Evolutionary conservation across 2,329 filamentous ascomycete species (phyloP).

Genomic region (Geosmithia putterillii): DNA sequence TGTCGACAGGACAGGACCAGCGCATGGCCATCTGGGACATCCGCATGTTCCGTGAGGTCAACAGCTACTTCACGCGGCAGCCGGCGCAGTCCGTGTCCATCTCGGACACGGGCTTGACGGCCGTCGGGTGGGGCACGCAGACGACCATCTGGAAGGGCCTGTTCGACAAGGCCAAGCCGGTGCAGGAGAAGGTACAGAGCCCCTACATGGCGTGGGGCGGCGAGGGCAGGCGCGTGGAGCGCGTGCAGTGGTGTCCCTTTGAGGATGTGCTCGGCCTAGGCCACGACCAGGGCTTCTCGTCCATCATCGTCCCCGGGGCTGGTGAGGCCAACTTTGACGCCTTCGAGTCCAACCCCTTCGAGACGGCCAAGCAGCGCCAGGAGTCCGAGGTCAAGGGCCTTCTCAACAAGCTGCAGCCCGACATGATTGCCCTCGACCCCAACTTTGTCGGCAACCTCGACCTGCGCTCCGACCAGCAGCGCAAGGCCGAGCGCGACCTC

Average conservation of each 20-base stretch:
- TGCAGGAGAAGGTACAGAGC: slow-evolving; percentile 69
- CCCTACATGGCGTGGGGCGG: slow-evolving; percentile 93
- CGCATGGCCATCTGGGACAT: slow-evolving; percentile 96
- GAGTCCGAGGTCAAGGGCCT: slow-evolving; percentile 82
- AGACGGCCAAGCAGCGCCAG: slow-evolving; percentile 83
- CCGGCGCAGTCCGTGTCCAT: slow-evolving; percentile 78
- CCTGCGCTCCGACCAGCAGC: slow-evolving; percentile 64
- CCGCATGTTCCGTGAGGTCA: slow-evolving; percentile 84
- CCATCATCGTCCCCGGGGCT: slow-evolving; percentile 83
- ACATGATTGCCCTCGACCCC: slow-evolving; percentile 93
- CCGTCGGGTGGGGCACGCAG: slow-evolving; percentile 83
- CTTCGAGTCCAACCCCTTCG: slow-evolving; percentile 88
- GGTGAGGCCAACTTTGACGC: slow-evolving; percentile 96
- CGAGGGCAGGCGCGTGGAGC: slow-evolving; percentile 69
- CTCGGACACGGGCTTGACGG: slow-evolving; percentile 77
- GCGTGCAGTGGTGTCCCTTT: slow-evolving; percentile 83
- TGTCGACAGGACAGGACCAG: slow-evolving; percentile 77
- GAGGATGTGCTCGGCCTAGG: slow-evolving; percentile 84
- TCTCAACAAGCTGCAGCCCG: slow-evolving; percentile 87
- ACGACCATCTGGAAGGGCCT: slow-evolving; percentile 85
- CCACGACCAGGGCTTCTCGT: slow-evolving; percentile 79
- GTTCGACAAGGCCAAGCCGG: slow-evolving; percentile 58
- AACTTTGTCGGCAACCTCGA: slow-evolving; percentile 86
- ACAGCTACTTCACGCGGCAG: slow-evolving; percentile 73
- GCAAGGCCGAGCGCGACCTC: slow-evolving; percentile 64